A percentile compares a stretch with the other conserved stretches of the same genome.
Evolutionary conservation across 2,329 filamentous ascomycete genomes (phyloP).

Genomic region (Teratosphaeriaceae sp.): DNA sequence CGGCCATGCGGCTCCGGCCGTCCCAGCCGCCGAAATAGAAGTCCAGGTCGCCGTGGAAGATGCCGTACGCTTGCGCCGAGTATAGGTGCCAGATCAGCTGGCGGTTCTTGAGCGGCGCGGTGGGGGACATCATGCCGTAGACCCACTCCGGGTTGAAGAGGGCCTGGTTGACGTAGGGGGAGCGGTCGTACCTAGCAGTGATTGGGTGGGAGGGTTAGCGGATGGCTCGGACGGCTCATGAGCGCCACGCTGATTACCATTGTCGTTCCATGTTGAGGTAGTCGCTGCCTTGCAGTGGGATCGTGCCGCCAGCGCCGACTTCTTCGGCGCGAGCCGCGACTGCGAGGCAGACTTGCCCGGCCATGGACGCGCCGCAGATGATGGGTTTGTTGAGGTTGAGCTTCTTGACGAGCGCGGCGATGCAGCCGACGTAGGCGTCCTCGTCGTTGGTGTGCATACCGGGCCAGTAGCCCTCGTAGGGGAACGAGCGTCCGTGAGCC

Average conservation of each 20-base stretch:
- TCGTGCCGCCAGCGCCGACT: conserved; percentile 40
- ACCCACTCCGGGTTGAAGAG: conserved; percentile 42
- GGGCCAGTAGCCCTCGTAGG: conserved; percentile 33
- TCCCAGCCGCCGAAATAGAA: conserved; percentile 36
- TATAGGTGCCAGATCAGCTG: conserved; percentile 47
- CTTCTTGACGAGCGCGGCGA: conserved; percentile 37
- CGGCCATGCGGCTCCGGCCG: conserved; percentile 33
- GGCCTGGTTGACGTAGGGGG: conserved; percentile 42
- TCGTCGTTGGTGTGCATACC: conserved; percentile 42
- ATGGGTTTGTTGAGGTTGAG: conserved; percentile 39
- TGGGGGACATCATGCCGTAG: conserved; percentile 45
- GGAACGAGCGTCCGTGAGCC: conserved; percentile 44
- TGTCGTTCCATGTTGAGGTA: conserved; percentile 31
- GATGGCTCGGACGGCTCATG: too few relatives aligned
- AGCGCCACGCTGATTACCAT: too few relatives aligned
- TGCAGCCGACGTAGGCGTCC: conserved; percentile 40
- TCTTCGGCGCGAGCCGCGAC: conserved; percentile 40
- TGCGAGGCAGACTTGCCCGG: conserved; percentile 41
- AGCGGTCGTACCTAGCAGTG: conserved; percentile 42
- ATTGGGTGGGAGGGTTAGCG: too few relatives aligned
- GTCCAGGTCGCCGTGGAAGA: conserved; percentile 44
- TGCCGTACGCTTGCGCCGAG: conserved; percentile 44
- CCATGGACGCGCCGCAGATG: conserved; percentile 44
- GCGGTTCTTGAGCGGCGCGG: conserved; percentile 39
- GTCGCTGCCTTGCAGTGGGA: conserved; percentile 40